phyloP scores from a whole-genome alignment of 345 rosid genomes.

The Bruguiera parviflora region DNA sequence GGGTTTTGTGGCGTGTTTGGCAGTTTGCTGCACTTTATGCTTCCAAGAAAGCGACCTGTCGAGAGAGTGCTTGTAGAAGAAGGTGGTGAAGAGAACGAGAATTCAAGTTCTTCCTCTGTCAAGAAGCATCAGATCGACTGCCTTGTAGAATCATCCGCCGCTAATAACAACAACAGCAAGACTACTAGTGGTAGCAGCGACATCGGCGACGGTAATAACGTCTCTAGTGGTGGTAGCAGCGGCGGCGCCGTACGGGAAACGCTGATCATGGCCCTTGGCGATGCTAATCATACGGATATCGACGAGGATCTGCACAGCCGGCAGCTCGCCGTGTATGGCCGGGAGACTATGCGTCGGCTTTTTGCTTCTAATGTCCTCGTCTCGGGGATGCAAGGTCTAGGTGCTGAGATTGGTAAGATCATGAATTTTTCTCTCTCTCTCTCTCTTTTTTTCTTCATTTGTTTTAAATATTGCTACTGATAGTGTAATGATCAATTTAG shows the following conservation, averaged over 20 bases:
- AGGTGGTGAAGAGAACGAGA: conserved; percentile 30
- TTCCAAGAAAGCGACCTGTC: conserved; percentile 81
- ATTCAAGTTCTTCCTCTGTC: conserved; percentile 32
- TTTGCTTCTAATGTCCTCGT: conserved; percentile 80
- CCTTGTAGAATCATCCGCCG: conserved; percentile 21
- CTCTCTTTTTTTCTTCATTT: background rate
- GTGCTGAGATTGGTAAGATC: conserved; percentile 88
- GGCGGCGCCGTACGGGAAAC: conserved; percentile 6
- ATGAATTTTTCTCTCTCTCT: background rate
- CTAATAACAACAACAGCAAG: conserved; percentile 14
- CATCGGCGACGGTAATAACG: conserved; percentile 17
- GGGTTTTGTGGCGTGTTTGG: conserved; percentile 43
- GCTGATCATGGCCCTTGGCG: conserved; percentile 70
- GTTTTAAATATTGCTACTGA: background rate
- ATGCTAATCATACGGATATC: conserved; percentile 63
- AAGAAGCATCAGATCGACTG: conserved; percentile 61
- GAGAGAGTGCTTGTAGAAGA: conserved; percentile 48
- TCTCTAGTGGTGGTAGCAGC: background rate
- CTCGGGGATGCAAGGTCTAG: conserved; percentile 92
- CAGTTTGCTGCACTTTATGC: conserved; percentile 84
- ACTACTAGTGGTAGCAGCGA: conserved; percentile 16
- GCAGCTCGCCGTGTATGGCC: conserved; percentile 98
- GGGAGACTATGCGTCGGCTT: conserved; percentile 93
- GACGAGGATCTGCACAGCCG: conserved; percentile 99
- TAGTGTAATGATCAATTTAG: too few species aligned